These are phyloP conservation scores for Phytophthora hibernalis DNA, from an alignment of 352 stramenopile species.

Conservation along the genomic window DNA sequence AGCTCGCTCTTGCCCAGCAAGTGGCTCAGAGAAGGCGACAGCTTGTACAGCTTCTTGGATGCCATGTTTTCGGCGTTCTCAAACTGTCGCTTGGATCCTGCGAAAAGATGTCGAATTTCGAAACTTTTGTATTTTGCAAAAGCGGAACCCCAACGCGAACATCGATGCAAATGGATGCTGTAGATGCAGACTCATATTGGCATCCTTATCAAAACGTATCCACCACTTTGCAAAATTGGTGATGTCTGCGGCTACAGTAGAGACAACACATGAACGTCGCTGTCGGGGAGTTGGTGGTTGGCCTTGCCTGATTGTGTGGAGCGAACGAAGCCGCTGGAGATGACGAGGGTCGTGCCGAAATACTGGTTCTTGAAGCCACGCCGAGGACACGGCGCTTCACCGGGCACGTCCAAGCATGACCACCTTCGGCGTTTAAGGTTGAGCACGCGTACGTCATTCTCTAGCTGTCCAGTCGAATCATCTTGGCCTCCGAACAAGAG, in stretches of 20 bases:
- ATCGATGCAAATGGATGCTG: too few species aligned
- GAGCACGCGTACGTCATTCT: constrained; percentile 62
- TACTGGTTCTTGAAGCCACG: constrained; percentile 84
- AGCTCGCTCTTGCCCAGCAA: constrained; percentile 77
- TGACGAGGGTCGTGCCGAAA: constrained; percentile 75
- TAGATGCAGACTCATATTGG: background rate
- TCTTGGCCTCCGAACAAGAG: constrained; percentile 75
- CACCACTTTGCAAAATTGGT: background rate
- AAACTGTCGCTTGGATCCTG: too few species aligned
- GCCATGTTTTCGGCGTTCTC: constrained; percentile 6
- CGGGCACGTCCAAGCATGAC: constrained; percentile 37
- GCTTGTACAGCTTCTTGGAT: constrained; percentile 59
- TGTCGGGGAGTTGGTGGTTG: constrained; percentile 63
- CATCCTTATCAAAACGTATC: background rate
- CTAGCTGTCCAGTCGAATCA: constrained; percentile 47
- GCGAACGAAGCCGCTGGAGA: constrained; percentile 78
- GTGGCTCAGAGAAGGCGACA: constrained; percentile 64
- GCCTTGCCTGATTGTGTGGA: constrained; percentile 45
- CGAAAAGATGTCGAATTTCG: background rate
- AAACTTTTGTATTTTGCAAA: background rate
- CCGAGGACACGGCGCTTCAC: constrained; percentile 57
- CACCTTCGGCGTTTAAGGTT: constrained; percentile 45
- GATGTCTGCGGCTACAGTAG: constrained; percentile 23
- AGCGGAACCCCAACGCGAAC: too few species aligned
- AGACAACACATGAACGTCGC: constrained; percentile 63